These are phyloP conservation scores for Musa troglodytarum DNA, from an alignment of 176 grass and related monocot genomes.

Conservation along the genomic window DNA sequence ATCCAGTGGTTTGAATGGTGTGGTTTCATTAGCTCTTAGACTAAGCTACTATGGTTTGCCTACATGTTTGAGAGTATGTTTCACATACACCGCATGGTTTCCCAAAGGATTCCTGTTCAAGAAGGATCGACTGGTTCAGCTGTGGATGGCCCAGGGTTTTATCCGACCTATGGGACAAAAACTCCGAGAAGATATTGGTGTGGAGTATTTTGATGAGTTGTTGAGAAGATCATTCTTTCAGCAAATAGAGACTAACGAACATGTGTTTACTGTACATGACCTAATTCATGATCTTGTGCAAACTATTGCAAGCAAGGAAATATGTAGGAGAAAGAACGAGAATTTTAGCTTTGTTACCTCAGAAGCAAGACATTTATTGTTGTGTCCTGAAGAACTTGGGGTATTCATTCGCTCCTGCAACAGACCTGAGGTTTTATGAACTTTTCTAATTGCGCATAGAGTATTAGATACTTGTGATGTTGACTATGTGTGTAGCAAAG, in stretches of 20 bases:
- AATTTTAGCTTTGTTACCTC: not conserved
- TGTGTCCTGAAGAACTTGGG: not conserved
- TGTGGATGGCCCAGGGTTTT: constrained; percentile 26
- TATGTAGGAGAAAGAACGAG: not conserved
- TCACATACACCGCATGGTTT: constrained; percentile 16
- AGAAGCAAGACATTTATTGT: constrained; percentile 5
- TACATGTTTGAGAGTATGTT: constrained; percentile 14
- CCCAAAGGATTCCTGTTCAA: constrained; percentile 18
- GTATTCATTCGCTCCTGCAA: not conserved
- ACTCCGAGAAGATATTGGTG: constrained; percentile 9
- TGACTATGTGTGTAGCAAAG: not conserved
- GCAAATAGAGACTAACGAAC: not conserved
- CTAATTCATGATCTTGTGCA: constrained; percentile 23
- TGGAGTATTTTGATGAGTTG: constrained; percentile 19
- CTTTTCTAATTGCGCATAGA: not conserved
- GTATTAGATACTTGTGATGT: not conserved
- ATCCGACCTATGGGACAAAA: not conserved
- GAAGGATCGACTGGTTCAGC: constrained; percentile 6
- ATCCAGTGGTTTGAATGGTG: not conserved
- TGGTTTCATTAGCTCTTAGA: constrained; percentile 24
- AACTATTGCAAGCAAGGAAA: constrained; percentile 1
- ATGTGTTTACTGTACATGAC: constrained; percentile 19
- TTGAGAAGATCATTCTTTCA: constrained; percentile 31
- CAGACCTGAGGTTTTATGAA: not conserved
- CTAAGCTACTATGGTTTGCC: constrained; percentile 31